Percentiles rank a stretch among this genome's conserved stretches.
Evolutionary conservation across 371 early-diverging fungal species (phyloP).

Genomic region (Phascolomyces articulosus): DNA sequence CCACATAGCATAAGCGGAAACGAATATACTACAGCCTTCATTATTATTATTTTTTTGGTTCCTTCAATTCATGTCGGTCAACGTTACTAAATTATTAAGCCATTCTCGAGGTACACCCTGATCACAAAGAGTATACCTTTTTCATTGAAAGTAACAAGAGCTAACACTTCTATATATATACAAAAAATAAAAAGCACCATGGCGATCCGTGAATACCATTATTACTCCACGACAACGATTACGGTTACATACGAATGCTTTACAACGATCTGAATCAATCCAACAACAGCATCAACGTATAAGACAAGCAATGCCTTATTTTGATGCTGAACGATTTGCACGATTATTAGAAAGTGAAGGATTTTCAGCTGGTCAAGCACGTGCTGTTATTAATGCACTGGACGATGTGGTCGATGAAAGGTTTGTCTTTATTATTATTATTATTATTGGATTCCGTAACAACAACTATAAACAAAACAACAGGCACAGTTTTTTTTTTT

Average conservation of each 20-base stretch:
- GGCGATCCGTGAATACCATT: neutral
- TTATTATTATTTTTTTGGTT: neutral
- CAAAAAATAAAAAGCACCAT: neutral
- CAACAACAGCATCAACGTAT: conserved; percentile 11
- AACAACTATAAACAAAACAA: too few species aligned
- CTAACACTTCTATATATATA: neutral
- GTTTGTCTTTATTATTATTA: conserved; percentile 42
- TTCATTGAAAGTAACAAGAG: neutral
- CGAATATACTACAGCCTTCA: too few species aligned
- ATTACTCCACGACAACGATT: conserved; percentile 1
- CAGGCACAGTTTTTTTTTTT: too few species aligned
- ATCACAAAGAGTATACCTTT: too few species aligned
- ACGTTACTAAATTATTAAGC: neutral
- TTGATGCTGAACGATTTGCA: conserved; percentile 80
- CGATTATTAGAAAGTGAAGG: conserved; percentile 77
- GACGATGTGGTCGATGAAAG: conserved; percentile 81
- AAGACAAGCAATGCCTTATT: conserved; percentile 47
- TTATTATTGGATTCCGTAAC: too few species aligned
- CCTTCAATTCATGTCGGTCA: neutral
- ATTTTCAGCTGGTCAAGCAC: conserved; percentile 73
- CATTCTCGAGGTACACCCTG: conserved; percentile 1
- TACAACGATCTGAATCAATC: neutral
- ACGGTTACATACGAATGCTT: neutral
- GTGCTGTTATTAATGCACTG: conserved; percentile 78
- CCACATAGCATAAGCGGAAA: too few species aligned